Evolutionary conservation across 495 filamentous ascomycete genomes (phyloP).

Genomic region (Aspergillus heteromorphus): DNA sequence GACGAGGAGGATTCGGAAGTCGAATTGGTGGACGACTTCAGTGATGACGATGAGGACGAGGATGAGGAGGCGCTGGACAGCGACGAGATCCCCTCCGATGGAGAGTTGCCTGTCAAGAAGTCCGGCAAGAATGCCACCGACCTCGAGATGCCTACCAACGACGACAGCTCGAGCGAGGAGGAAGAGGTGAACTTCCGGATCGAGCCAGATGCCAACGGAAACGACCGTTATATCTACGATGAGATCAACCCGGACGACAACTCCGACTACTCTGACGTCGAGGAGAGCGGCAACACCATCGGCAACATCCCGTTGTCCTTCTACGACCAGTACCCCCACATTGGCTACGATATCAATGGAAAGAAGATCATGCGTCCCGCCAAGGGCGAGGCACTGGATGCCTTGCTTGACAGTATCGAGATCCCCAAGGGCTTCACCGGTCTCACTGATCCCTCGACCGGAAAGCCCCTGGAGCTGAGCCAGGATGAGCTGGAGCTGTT

Average conservation of each 20-base stretch:
- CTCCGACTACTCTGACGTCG: conserved; percentile 84
- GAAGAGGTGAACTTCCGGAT: conserved; percentile 42
- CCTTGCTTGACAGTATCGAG: conserved; percentile 91
- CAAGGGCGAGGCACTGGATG: conserved; percentile 89
- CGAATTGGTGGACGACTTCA: conserved; percentile 43
- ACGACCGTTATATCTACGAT: conserved; percentile 69
- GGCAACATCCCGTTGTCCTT: conserved; percentile 90
- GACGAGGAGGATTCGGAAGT: conserved; percentile 44
- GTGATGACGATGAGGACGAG: conserved; percentile 34
- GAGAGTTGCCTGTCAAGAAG: conserved; percentile 22
- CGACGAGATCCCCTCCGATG: conserved; percentile 48
- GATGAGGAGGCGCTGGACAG: conserved; percentile 44
- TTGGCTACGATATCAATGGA: conserved; percentile 98
- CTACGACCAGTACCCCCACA: conserved; percentile 96
- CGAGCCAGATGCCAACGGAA: conserved; percentile 65
- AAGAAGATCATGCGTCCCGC: conserved; percentile 96
- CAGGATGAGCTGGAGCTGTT: conserved; percentile 85
- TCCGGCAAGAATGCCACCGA: conserved; percentile 13
- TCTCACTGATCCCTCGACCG: conserved; percentile 85
- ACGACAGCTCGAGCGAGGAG: conserved; percentile 19
- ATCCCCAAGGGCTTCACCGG: conserved; percentile 98
- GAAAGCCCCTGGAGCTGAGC: conserved; percentile 82
- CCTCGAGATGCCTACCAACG: conserved; percentile 12
- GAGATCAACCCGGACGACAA: conserved; percentile 96
- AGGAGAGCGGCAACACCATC: conserved; percentile 79